phyloP scores from a whole-genome alignment of 2,329 filamentous ascomycete species.

The Trichophyton benhamiae region DNA sequence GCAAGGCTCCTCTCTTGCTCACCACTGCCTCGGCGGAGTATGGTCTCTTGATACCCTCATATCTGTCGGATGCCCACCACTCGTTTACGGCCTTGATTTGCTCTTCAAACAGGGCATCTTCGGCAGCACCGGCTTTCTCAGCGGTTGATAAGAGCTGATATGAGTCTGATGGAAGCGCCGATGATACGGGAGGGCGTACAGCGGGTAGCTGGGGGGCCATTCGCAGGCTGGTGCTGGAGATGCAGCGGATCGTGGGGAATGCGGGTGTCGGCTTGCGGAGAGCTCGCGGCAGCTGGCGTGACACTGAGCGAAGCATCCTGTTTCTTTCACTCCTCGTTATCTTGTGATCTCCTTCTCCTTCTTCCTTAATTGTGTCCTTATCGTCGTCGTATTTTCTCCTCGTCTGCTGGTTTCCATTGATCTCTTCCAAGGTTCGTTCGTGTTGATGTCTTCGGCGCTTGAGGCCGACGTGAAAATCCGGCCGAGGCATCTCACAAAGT shows the following conservation, averaged over 20 bases:
- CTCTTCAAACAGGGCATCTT: constrained; percentile 73
- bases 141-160: constrained; percentile 75
- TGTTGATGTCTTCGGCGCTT: neutral
- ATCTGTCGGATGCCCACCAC: constrained; percentile 84
- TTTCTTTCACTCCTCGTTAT: neutral
- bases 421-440: neutral
- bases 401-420: neutral
- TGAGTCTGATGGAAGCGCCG: constrained; percentile 54
- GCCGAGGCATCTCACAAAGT: neutral
- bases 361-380: neutral
- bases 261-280: constrained; percentile 14
- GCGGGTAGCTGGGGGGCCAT: constrained; percentile 46
- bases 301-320: constrained; percentile 26
- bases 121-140: constrained; percentile 63
- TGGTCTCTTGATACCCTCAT: constrained; percentile 76
- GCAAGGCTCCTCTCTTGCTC: constrained; percentile 77
- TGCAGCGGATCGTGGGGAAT: constrained; percentile 21
- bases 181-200: constrained; percentile 50
- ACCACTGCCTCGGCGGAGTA: constrained; percentile 87
- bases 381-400: neutral
- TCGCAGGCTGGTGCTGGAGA: constrained; percentile 29
- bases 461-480: neutral
- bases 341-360: neutral
- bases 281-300: constrained; percentile 28
- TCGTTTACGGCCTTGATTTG: constrained; percentile 74